Conservation (phyloP, 2,329 filamentous ascomycete genomes). For the Penicillium occitanis region DNA sequence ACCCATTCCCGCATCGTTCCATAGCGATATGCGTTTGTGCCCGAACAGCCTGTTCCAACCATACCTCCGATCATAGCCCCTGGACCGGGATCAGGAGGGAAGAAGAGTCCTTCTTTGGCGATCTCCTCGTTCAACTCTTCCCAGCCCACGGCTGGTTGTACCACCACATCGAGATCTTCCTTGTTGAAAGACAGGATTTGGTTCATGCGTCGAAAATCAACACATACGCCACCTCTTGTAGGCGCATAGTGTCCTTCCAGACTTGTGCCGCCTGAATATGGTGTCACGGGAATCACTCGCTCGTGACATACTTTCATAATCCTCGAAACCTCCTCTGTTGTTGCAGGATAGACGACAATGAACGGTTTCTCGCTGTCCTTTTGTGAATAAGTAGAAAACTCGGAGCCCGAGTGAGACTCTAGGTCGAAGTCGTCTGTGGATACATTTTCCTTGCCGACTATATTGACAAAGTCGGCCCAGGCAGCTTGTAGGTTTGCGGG, state of each 20-base stretch:
- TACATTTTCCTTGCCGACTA: conserved; percentile 64
- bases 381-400: conserved; percentile 58
- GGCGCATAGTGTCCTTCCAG: conserved; percentile 86
- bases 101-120: conserved; percentile 73
- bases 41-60: conserved; percentile 56
- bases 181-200: conserved; percentile 74
- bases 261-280: conserved; percentile 84
- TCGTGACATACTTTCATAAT: conserved; percentile 87
- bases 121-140: conserved; percentile 79
- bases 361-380: conserved; percentile 48
- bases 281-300: conserved; percentile 78
- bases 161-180: conserved; percentile 72
- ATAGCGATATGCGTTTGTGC: conserved; percentile 89
- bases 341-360: conserved; percentile 71
- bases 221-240: conserved; percentile 77
- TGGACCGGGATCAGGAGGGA: conserved; percentile 86
- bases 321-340: conserved; percentile 78
- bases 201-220: conserved; percentile 86
- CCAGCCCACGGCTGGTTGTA: conserved; percentile 83
- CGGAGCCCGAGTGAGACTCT: conserved; percentile 59
- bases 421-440: conserved; percentile 57
- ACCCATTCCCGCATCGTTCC: conserved; percentile 97
- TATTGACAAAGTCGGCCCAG: conserved; percentile 62
- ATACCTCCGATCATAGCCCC: conserved; percentile 86
- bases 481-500: conserved; percentile 61